Evolutionary conservation across 345 rosid genomes (phyloP), one percentile per base, ranked within the genome.

Genomic region (Gossypium raimondii): DNA sequence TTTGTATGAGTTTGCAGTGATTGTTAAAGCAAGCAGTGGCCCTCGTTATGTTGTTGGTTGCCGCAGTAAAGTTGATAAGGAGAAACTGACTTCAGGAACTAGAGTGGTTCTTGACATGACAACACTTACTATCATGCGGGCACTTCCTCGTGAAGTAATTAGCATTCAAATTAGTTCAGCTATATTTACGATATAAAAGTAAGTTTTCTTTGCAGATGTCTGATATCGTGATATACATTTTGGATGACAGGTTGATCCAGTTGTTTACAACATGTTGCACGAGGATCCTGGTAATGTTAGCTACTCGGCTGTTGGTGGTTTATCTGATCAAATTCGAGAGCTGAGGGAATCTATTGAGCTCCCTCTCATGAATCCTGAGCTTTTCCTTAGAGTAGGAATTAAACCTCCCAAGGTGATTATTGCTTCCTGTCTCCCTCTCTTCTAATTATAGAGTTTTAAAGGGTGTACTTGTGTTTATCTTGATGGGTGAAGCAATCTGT

Each of bases 11-110:
- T 11, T 10, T 52, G 6, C 85, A 94, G 97, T 92, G 86, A 94
- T 94, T 80, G 97, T 91, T 73, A 92, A 94, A 84, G 97, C 97
- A 34, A 94, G 97, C 82, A 94, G 97, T 3, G 97, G 98, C 2
- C 97, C 97, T 6, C 84, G 98, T 27, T 94, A 94, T 84, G 98
- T 94, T 73, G 98, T 94, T 81, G 98, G 98, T 55, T 94, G 97
- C 72, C 94, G 97, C 60, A 94, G 92, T 82, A 92, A 94, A 68
- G 97, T 94, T 60, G 98, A 94, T 68, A 94, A 94, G 79, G 97
- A 89, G 72, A 94, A 92, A 78, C 78, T 94, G 67, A 87, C 91
- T 66, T 88, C 95, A 0, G 98, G 97, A 76, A 94, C 97, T 10
- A 87, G 98, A 62, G 98, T 94, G 67, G 98, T 94, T 64, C 88